A percentile compares a stretch with the other conserved stretches of the same genome.
phyloP scores from a whole-genome alignment of 1,284 basidiomycete species.

The Wallemia mellicola region DNA sequence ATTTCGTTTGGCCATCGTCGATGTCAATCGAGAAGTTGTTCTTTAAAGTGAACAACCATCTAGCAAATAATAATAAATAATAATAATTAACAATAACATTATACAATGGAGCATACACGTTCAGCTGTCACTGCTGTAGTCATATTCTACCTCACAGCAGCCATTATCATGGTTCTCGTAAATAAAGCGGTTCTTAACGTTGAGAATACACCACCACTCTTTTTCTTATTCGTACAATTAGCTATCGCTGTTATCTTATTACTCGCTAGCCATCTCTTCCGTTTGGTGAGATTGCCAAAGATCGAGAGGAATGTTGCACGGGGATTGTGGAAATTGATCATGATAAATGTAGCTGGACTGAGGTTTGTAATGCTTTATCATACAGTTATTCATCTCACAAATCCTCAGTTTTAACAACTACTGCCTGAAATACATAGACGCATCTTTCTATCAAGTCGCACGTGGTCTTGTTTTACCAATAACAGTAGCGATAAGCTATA shows the following conservation, averaged over 20 bases:
- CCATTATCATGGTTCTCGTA: neutral
- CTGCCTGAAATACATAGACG: constrained; percentile 43
- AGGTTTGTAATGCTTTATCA: constrained; percentile 21
- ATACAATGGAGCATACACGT: neutral
- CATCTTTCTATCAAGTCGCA: constrained; percentile 69
- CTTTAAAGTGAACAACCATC: too few species aligned
- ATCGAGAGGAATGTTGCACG: constrained; percentile 8
- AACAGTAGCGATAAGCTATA: constrained; percentile 45
- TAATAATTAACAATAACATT: too few species aligned
- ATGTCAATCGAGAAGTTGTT: too few species aligned
- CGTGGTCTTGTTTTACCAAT: constrained; percentile 60
- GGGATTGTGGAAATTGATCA: constrained; percentile 23
- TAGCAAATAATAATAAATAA: too few species aligned
- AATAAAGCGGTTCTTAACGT: neutral
- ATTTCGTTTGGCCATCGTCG: too few species aligned
- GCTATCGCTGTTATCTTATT: constrained; percentile 46
- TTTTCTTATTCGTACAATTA: constrained; percentile 56
- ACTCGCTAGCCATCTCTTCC: constrained; percentile 27
- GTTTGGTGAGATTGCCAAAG: constrained; percentile 30
- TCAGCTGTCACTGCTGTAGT: too few species aligned
- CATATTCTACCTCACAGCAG: neutral
- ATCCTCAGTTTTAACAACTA: constrained; percentile 47
- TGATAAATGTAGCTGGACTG: constrained; percentile 43
- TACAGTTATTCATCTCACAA: neutral
- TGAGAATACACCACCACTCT: constrained; percentile 27